Conservation (phyloP, 805 yeast genomes). For the Starmerella cellae region DNA sequence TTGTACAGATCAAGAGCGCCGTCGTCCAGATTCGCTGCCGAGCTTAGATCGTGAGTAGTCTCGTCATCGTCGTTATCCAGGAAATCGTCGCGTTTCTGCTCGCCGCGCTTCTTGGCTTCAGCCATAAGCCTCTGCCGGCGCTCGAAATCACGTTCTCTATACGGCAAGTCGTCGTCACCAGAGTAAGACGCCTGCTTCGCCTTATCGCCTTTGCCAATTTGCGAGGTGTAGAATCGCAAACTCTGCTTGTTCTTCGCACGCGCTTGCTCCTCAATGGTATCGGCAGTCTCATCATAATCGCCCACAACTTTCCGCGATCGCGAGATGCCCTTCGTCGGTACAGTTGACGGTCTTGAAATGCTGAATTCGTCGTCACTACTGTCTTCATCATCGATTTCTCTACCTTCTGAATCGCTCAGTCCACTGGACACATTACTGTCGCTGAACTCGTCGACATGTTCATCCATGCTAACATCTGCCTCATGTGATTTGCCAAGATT, state of each 20-base stretch:
- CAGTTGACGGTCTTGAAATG: slow-evolving; percentile 9
- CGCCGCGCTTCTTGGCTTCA: slow-evolving; percentile 79
- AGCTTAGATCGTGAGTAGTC: slow-evolving; percentile 17
- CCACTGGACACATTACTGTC: neutral
- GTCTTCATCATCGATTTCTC: slow-evolving; percentile 9
- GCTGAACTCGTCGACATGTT: neutral
- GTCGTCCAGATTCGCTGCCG: slow-evolving; percentile 6
- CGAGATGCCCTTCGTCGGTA: slow-evolving; percentile 18
- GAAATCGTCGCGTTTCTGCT: slow-evolving; percentile 43
- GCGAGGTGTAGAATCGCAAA: slow-evolving; percentile 89
- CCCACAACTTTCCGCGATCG: slow-evolving; percentile 22
- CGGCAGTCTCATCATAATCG: slow-evolving; percentile 61
- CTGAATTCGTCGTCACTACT: slow-evolving; percentile 16
- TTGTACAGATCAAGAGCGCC: slow-evolving; percentile 31
- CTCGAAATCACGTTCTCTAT: slow-evolving; percentile 78
- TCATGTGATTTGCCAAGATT: neutral
- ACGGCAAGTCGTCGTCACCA: slow-evolving; percentile 88
- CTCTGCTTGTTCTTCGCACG: slow-evolving; percentile 65
- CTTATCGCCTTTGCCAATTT: slow-evolving; percentile 62
- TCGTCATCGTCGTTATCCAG: slow-evolving; percentile 22
- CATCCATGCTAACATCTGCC: neutral
- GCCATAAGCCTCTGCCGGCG: slow-evolving; percentile 76
- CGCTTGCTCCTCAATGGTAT: slow-evolving; percentile 51
- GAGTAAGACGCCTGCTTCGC: slow-evolving; percentile 22
- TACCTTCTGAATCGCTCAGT: neutral